Conservation (phyloP, 2,329 filamentous ascomycete genomes). For the Trichoderma asperellum region DNA sequence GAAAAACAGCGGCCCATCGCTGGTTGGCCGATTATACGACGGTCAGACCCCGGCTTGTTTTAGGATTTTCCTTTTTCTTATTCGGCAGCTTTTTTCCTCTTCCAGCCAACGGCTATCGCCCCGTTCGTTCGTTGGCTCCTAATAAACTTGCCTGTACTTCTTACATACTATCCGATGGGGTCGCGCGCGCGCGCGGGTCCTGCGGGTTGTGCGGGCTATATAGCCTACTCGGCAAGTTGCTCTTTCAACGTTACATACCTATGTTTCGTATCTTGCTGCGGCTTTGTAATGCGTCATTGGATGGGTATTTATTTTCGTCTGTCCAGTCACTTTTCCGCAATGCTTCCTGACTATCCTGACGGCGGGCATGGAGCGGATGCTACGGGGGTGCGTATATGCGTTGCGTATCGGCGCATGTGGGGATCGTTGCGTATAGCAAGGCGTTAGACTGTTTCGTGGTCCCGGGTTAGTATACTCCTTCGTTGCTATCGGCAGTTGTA, state of each 20-base stretch:
- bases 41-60: not conserved
- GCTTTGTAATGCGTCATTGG: not conserved
- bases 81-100: conserved; percentile 5
- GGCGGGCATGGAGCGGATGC: too few relatives aligned
- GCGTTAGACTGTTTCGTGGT: too few relatives aligned
- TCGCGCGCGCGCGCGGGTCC: not conserved
- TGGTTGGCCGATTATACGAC: not conserved
- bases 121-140: not conserved
- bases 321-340: not conserved
- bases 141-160: not conserved
- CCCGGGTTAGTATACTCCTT: too few relatives aligned
- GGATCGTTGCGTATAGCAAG: too few relatives aligned
- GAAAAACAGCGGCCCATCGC: not conserved
- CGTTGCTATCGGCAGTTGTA: too few relatives aligned
- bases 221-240: too few relatives aligned
- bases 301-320: not conserved
- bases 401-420: too few relatives aligned
- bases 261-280: not conserved
- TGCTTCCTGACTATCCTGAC: not conserved
- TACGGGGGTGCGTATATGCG: too few relatives aligned
- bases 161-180: not conserved
- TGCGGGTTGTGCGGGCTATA: not conserved
- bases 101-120: conserved; percentile 1
- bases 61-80: not conserved
- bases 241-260: too few relatives aligned